phyloP scores from a whole-genome alignment of 495 filamentous ascomycete genomes.

The Cryomyces minteri region DNA sequence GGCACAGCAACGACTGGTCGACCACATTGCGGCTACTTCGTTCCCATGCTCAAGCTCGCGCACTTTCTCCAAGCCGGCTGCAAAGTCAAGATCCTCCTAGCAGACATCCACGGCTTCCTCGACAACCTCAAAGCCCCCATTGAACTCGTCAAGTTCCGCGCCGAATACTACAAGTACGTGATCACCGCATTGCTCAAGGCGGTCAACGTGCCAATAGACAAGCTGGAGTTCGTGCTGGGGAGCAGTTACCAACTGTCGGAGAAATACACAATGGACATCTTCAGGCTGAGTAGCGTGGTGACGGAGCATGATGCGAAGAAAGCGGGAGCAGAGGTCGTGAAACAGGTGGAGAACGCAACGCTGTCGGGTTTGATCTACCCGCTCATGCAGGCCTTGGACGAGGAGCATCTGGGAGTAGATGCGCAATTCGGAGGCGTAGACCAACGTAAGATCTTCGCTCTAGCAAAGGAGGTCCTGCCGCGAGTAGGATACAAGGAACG shows the following conservation, averaged over 20 bases:
- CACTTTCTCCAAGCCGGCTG: conserved; percentile 76
- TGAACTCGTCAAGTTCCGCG: conserved; percentile 61
- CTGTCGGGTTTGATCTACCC: conserved; percentile 74
- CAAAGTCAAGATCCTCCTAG: conserved; percentile 57
- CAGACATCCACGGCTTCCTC: conserved; percentile 51
- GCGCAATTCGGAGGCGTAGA: conserved; percentile 66
- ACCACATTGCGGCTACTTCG: conserved; percentile 74
- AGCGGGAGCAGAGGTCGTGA: conserved; percentile 84
- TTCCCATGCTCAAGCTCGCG: conserved; percentile 72
- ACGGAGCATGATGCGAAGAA: conserved; percentile 51
- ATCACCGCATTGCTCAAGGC: conserved; percentile 20
- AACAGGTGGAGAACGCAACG: conserved; percentile 60
- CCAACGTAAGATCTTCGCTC: conserved; percentile 77
- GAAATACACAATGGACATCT: conserved; percentile 63
- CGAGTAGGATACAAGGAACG: conserved; percentile 48
- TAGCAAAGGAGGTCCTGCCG: conserved; percentile 59
- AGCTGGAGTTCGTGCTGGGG: conserved; percentile 70
- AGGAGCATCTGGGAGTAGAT: conserved; percentile 76
- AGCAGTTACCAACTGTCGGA: conserved; percentile 56
- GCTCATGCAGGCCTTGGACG: conserved; percentile 77
- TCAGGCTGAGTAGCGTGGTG: conserved; percentile 22
- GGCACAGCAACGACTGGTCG: conserved; percentile 67
- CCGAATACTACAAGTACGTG: conserved; percentile 19
- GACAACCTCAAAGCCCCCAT: conserved; percentile 74
- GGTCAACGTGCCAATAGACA: conserved; percentile 38